Conservation (phyloP, 208 protist species). For the Leishmania braziliensis region DNA sequence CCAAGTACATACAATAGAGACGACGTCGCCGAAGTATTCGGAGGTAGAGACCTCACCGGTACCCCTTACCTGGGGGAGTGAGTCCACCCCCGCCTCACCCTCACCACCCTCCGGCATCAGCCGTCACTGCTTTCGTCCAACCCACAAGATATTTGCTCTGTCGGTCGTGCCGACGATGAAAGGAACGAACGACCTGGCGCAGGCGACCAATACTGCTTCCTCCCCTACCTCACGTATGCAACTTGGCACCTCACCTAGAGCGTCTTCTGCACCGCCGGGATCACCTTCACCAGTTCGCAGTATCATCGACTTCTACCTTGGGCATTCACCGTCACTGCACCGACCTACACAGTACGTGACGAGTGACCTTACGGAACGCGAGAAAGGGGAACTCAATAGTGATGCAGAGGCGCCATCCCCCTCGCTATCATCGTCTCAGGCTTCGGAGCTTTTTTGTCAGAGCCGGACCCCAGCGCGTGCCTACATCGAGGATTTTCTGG, state of each 20-base stretch:
- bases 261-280: not conserved
- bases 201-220: not conserved
- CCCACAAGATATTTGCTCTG: slow-evolving; percentile 13
- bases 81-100: not conserved
- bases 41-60: slow-evolving; percentile 6
- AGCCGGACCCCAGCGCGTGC: slow-evolving; percentile 12
- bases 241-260: not conserved
- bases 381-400: not conserved
- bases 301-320: slow-evolving; percentile 21
- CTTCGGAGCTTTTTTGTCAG: slow-evolving; percentile 1
- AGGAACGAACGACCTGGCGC: not conserved
- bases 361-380: not conserved
- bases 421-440: not conserved
- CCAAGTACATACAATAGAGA: not conserved
- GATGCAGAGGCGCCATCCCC: not conserved
- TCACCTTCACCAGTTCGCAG: slow-evolving; percentile 11
- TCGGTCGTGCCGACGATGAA: slow-evolving; percentile 1
- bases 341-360: not conserved
- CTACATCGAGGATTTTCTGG: slow-evolving; percentile 31
- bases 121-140: not conserved
- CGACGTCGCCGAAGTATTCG: slow-evolving; percentile 3
- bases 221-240: not conserved
- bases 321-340: slow-evolving; percentile 13
- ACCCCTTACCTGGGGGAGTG: not conserved
- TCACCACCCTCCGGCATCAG: not conserved